Evolutionary conservation across 2,329 filamentous ascomycete genomes (phyloP).

Genomic region (Trichophyton rubrum): DNA sequence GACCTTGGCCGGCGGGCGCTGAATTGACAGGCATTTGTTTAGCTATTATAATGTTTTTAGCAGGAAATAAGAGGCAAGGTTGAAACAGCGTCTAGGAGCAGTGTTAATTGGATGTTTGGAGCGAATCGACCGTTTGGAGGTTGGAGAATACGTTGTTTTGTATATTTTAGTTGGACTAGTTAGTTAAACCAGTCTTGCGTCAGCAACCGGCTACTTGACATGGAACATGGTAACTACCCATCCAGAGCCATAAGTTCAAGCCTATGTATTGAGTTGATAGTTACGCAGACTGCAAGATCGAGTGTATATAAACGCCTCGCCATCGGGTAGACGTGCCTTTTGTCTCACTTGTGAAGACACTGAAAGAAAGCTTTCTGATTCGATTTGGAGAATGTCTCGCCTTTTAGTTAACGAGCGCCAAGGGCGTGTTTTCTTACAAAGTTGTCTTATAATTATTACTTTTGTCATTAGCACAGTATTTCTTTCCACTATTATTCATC

Average conservation of each 20-base stretch:
- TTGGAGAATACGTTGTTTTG: not conserved
- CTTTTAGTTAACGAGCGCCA: not conserved
- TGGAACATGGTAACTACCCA: too few species aligned
- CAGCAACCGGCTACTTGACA: not conserved
- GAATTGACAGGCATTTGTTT: slow-evolving; percentile 11
- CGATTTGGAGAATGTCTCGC: not conserved
- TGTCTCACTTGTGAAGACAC: not conserved
- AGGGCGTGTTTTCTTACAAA: not conserved
- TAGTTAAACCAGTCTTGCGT: not conserved
- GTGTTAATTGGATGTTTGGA: not conserved
- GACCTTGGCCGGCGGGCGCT: slow-evolving; percentile 17
- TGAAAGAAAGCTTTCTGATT: not conserved
- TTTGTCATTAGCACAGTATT: not conserved
- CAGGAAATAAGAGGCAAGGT: not conserved
- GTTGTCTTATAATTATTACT: not conserved
- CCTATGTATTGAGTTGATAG: too few species aligned
- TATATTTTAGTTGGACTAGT: not conserved
- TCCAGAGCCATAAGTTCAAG: too few species aligned
- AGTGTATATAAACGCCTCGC: not conserved
- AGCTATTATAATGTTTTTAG: not conserved
- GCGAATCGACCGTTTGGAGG: not conserved
- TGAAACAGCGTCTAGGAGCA: not conserved
- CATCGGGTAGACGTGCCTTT: not conserved
- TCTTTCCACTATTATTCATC: not conserved
- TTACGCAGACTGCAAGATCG: not conserved